phyloP scores from a whole-genome alignment of 495 filamentous ascomycete genomes.

The Neurospora sp. region DNA sequence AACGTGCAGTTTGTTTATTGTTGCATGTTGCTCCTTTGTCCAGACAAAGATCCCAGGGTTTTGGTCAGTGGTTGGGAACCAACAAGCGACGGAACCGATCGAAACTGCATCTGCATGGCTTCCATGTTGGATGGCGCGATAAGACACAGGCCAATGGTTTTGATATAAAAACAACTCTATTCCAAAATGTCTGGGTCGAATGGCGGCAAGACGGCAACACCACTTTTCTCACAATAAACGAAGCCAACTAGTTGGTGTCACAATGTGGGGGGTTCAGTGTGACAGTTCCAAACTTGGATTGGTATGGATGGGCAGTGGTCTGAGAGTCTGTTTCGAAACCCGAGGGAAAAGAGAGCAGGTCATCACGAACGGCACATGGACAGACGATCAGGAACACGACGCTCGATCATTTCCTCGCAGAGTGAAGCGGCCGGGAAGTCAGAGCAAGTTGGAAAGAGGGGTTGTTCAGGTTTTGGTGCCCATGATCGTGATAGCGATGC shows the following conservation, averaged over 20 bases:
- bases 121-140: conserved; percentile 13
- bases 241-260: not conserved
- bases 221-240: not conserved
- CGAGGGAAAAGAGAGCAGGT: not conserved
- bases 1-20: conserved; percentile 4
- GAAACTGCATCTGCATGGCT: conserved; percentile 6
- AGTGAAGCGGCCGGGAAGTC: not conserved
- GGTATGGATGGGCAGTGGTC: not conserved
- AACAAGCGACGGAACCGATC: conserved; percentile 6
- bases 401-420: not conserved
- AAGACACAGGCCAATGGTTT: conserved; percentile 10
- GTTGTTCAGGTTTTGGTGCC: not conserved
- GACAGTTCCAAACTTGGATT: not conserved
- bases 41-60: not conserved
- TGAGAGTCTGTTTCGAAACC: not conserved
- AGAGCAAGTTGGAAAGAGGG: not conserved
- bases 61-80: conserved; percentile 12
- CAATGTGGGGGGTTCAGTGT: not conserved
- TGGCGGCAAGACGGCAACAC: not conserved
- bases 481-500: not conserved
- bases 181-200: not conserved
- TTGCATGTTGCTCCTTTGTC: not conserved
- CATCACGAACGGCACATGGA: not conserved
- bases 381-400: not conserved
- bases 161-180: too few relatives aligned